Base-by-base conservation (phyloP, 257 asterid genomes). In the Asclepias syriaca region DNA sequence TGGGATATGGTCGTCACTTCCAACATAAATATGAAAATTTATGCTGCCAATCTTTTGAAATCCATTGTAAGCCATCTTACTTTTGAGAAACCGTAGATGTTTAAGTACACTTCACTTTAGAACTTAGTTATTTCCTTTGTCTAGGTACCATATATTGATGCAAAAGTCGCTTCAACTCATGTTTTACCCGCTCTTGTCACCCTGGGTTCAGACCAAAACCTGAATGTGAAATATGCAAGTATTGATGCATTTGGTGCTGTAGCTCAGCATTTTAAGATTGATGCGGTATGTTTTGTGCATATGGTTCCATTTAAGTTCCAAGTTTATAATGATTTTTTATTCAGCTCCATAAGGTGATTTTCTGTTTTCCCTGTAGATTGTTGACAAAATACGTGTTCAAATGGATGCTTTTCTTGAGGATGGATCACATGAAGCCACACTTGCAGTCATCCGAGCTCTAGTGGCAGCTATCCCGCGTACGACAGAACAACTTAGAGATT, bases 331-430 rank as follows among this genome's bases (percentile, higher is more conserved):
- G 74, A 51, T 63, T 64, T 60, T 49, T 61, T 71, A 49, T 45
- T 78, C 76, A 39, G 72, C 24, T 79, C 60, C 69, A 57, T 83
- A 84, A 74, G 75, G 73, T 56, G 55, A 69, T 69, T 61, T 65
- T 73, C 75, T 67, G 69, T 68, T 13, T 34, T 50, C 46, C 53
- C 64, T 75, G 32, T 77, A 95, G 98, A 92, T 95, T 83, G 93
- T 92, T 59, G 99, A 95, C 83, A 95, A 95, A 88, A 95, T 95
- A 76, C 92, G 97, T 66, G 82, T 95, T 76, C 98, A 95, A 86
- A 95, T 95, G 99, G 99, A 92, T 83, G 89, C 99, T 80, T 92
- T 92, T 85, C 96, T 95, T 72, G 99, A 95, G 75, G 99, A 95
- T 81, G 99, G 98, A 79, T 92, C 99, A 24, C 95, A 86, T 80